phyloP scores from a whole-genome alignment of 140 eudicot species.

The Bidens hawaiensis region DNA sequence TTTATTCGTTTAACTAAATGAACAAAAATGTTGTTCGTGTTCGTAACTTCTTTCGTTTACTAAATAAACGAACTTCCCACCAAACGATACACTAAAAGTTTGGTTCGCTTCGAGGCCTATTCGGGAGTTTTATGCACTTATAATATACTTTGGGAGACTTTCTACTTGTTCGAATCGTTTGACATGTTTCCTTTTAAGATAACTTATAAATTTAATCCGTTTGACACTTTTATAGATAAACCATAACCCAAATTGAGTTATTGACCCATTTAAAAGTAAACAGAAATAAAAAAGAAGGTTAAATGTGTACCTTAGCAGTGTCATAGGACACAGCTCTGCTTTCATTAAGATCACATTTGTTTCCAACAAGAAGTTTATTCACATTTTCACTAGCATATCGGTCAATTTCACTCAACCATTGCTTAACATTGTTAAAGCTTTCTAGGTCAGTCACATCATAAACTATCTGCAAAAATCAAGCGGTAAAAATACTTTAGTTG shows the following conservation, averaged over 20 bases:
- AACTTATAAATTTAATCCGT: not conserved
- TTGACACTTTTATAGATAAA: not conserved
- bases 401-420: slow-evolving; percentile 76
- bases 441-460: slow-evolving; percentile 74
- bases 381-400: slow-evolving; percentile 84
- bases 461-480: slow-evolving; percentile 46
- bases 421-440: slow-evolving; percentile 69
- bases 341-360: slow-evolving; percentile 60
- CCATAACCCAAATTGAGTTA: not conserved
- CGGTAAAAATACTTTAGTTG: not conserved
- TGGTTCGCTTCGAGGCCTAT: not conserved
- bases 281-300: not conserved
- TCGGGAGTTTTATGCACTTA: not conserved
- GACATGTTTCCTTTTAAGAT: not conserved
- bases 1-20: no score
- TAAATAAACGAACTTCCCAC: no score
- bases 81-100: no score
- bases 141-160: not conserved
- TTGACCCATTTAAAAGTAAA: not conserved
- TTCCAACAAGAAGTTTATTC: slow-evolving; percentile 74
- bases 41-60: no score
- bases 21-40: no score
- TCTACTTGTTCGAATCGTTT: not conserved
- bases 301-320: slow-evolving; percentile 56
- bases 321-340: slow-evolving; percentile 73